phyloP scores from a whole-genome alignment of 176 grass and related monocot species.

The Eremochloa ophiuroides region DNA sequence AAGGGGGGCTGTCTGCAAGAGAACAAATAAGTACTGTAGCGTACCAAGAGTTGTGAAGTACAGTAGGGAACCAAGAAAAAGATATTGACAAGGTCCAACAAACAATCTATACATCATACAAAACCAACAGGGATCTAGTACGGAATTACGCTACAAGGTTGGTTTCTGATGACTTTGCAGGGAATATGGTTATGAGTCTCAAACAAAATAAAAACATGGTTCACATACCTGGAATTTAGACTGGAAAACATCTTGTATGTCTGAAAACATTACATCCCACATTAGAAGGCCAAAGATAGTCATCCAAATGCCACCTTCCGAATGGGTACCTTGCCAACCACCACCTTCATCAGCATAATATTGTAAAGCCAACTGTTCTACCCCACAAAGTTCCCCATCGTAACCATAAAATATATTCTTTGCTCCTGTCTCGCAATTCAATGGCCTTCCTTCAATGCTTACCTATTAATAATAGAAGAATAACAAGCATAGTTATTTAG shows the following conservation, averaged over 20 bases:
- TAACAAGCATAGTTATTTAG: not conserved
- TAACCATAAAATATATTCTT: slow-evolving; percentile 96
- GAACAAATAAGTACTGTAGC: not conserved
- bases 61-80: not conserved
- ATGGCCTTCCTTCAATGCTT: slow-evolving; percentile 65
- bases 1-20: slow-evolving; percentile 68
- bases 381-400: slow-evolving; percentile 65
- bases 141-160: not conserved
- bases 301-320: slow-evolving; percentile 94
- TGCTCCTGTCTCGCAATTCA: slow-evolving; percentile 60
- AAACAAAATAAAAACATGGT: not conserved
- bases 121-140: not conserved
- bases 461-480: slow-evolving; percentile 38
- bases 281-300: slow-evolving; percentile 91
- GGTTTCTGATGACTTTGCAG: not conserved
- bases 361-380: slow-evolving; percentile 90
- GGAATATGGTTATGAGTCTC: not conserved
- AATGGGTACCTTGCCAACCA: slow-evolving; percentile 84
- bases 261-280: slow-evolving; percentile 91
- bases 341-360: slow-evolving; percentile 83
- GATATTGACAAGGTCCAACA: not conserved
- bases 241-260: slow-evolving; percentile 64
- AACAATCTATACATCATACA: not conserved
- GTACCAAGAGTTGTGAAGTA: not conserved
- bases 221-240: slow-evolving; percentile 90